phyloP scores from a whole-genome alignment of 2,329 filamentous ascomycete genomes.

The Waltergamsia citrina region DNA sequence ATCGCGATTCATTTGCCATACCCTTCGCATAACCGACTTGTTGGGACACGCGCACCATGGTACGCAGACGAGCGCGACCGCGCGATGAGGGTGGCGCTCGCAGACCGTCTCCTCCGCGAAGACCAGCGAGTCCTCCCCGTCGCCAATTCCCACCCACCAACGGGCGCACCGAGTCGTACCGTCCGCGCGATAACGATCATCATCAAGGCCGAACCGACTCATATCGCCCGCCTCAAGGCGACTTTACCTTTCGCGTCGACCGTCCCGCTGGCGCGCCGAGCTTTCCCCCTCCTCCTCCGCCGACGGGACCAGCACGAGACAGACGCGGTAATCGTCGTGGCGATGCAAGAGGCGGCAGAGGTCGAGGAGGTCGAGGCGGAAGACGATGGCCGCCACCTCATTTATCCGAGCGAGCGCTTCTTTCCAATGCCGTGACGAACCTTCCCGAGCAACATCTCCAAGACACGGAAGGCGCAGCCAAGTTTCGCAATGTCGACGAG shows the following conservation, averaged over 20 bases:
- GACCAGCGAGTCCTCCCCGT: neutral
- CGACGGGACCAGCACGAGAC: slow-evolving; percentile 2
- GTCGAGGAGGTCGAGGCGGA: slow-evolving; percentile 15
- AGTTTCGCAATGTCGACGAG: slow-evolving; percentile 45
- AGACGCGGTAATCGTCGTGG: slow-evolving; percentile 5
- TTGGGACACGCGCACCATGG: no score
- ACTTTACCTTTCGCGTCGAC: slow-evolving; percentile 47
- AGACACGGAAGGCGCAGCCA: slow-evolving; percentile 33
- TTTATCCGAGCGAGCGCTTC: slow-evolving; percentile 38
- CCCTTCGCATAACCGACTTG: no score
- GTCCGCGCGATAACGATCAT: neutral
- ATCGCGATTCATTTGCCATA: no score
- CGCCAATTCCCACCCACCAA: neutral
- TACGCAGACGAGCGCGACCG: neutral
- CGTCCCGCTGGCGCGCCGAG: slow-evolving; percentile 23
- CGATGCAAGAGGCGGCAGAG: slow-evolving; percentile 14
- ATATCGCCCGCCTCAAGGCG: slow-evolving; percentile 25
- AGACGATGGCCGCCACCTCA: slow-evolving; percentile 25
- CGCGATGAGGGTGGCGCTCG: slow-evolving; percentile 1
- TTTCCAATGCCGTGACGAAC: slow-evolving; percentile 31
- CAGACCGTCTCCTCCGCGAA: neutral
- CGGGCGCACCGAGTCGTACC: slow-evolving; percentile 2
- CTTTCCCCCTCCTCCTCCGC: slow-evolving; percentile 4
- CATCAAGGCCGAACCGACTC: neutral
- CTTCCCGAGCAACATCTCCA: slow-evolving; percentile 36